A percentile compares a stretch with the other conserved stretches of the same genome.
phyloP scores from a whole-genome alignment of 1,139 yeast genomes.

The Arxiozyma bovina region DNA sequence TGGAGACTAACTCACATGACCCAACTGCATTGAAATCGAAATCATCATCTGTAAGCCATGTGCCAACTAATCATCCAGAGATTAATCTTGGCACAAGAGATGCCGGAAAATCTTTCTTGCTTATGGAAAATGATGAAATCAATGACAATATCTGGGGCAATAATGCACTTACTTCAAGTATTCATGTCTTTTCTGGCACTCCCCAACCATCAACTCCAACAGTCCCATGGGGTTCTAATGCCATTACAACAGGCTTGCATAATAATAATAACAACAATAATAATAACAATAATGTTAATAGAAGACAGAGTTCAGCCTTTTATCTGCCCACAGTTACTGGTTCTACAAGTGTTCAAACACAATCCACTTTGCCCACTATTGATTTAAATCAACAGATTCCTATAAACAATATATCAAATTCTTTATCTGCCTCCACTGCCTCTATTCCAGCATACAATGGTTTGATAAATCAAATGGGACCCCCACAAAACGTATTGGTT shows the following conservation, averaged over 20 bases:
- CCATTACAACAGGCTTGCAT: not conserved
- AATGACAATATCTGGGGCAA: slow-evolving; percentile 41
- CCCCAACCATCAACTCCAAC: slow-evolving; percentile 31
- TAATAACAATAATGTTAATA: not conserved
- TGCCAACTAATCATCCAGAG: slow-evolving; percentile 10
- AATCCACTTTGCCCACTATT: not conserved
- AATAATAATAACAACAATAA: not conserved
- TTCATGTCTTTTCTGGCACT: slow-evolving; percentile 21
- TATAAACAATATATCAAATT: slow-evolving; percentile 2
- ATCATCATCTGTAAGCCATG: slow-evolving; percentile 8
- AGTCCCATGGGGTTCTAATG: slow-evolving; percentile 22
- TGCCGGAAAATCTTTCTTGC: slow-evolving; percentile 46
- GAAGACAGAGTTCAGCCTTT: slow-evolving; percentile 18
- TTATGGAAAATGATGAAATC: slow-evolving; percentile 44
- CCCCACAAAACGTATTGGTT: slow-evolving; percentile 9
- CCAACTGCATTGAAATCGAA: slow-evolving; percentile 11
- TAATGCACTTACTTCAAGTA: slow-evolving; percentile 28
- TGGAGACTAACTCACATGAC: slow-evolving; percentile 17
- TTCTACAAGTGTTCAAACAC: not conserved
- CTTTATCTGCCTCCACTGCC: slow-evolving; percentile 3
- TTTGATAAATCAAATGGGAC: slow-evolving; percentile 11
- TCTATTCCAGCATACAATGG: slow-evolving; percentile 9
- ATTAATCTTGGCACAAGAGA: slow-evolving; percentile 21
- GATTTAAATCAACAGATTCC: slow-evolving; percentile 3
- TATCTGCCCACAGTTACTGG: slow-evolving; percentile 7